Conservation (phyloP, 495 filamentous ascomycete species). For the Penicillium goetzii region DNA sequence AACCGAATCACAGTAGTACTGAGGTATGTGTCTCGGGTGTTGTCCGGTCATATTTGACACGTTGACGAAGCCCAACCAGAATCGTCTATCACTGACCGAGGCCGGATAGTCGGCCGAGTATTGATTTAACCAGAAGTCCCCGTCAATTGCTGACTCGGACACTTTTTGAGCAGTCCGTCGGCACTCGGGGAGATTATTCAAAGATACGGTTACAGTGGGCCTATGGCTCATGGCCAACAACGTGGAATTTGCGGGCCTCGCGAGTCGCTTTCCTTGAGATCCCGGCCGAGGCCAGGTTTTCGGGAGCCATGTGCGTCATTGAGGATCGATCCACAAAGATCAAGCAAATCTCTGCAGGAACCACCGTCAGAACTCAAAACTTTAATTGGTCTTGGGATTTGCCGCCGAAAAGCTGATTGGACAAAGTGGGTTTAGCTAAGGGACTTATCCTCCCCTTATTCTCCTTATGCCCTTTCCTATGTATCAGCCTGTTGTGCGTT, state of each 20-base stretch:
- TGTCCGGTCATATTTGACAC: neutral
- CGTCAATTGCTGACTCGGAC: neutral
- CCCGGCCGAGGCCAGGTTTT: neutral
- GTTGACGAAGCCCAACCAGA: neutral
- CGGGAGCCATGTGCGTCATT: conserved; percentile 1
- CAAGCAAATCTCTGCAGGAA: neutral
- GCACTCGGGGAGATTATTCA: neutral
- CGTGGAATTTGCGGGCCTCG: neutral
- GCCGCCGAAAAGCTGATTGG: neutral
- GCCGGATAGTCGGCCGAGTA: neutral
- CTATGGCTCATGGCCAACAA: neutral
- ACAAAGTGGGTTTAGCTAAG: neutral
- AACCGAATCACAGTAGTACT: neutral
- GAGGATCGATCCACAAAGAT: neutral
- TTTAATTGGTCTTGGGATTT: neutral
- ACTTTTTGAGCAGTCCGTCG: neutral
- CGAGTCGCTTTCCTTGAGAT: neutral
- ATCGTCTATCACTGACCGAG: neutral
- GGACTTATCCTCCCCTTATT: neutral
- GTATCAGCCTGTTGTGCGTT: too few species aligned
- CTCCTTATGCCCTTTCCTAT: neutral
- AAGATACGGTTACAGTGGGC: neutral
- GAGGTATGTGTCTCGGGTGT: neutral
- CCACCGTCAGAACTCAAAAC: neutral
- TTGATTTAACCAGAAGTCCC: neutral